phyloP scores from a whole-genome alignment of 2,329 filamentous ascomycete genomes.

The Colletotrichum sp. region DNA sequence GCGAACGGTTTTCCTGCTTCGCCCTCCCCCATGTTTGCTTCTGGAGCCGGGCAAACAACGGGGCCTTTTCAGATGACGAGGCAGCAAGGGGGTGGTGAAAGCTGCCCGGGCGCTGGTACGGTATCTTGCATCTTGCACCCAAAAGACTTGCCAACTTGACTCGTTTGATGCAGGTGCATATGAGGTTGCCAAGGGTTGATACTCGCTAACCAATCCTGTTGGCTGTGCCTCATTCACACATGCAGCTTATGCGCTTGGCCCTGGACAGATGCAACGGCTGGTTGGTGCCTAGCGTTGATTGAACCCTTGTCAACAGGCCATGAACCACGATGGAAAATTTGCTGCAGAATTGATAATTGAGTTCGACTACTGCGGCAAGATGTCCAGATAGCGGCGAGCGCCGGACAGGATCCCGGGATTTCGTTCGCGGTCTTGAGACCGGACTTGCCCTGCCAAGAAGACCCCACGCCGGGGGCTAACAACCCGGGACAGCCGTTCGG shows the following conservation, averaged over 20 bases:
- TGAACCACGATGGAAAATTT: neutral
- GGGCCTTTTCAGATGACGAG: neutral
- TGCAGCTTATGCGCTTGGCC: neutral
- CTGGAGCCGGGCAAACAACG: neutral
- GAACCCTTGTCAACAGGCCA: neutral
- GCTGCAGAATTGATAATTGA: neutral
- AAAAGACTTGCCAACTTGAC: neutral
- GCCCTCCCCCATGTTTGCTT: neutral
- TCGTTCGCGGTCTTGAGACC: neutral
- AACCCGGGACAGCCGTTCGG: neutral
- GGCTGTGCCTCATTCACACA: neutral
- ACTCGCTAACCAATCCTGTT: neutral
- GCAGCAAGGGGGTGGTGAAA: neutral
- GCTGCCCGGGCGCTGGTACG: neutral
- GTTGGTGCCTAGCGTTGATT: neutral
- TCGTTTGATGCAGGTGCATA: neutral
- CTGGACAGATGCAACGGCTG: neutral
- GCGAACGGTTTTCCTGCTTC: neutral
- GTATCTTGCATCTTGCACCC: neutral
- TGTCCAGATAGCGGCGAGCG: neutral
- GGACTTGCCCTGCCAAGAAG: neutral
- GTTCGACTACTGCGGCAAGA: neutral
- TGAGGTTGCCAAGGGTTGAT: neutral
- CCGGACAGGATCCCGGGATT: neutral
- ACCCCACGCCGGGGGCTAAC: neutral